phyloP scores from a whole-genome alignment of 192 early-diverging fungal genomes.

The Coemansia sp. region DNA sequence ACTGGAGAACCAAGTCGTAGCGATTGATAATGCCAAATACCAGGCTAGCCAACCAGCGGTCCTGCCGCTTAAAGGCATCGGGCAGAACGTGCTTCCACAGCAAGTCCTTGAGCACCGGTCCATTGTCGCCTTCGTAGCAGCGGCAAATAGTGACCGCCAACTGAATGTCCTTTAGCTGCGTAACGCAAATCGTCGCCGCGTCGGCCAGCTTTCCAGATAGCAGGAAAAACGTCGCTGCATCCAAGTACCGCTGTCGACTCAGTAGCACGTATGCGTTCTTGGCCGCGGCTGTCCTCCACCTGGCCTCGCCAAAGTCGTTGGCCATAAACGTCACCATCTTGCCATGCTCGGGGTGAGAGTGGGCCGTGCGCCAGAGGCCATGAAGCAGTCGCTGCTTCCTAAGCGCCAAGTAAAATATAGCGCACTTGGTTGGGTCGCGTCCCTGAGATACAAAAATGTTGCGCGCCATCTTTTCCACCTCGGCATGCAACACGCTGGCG shows the following conservation, averaged over 20 bases:
- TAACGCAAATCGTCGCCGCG: conserved; percentile 91
- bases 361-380: conserved; percentile 88
- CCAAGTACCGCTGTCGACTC: conserved; percentile 91
- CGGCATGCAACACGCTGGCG: conserved; percentile 65
- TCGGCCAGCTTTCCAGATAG: conserved; percentile 87
- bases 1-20: conserved; percentile 45
- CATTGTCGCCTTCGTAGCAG: conserved; percentile 82
- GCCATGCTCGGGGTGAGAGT: conserved; percentile 79
- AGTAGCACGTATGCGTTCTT: conserved; percentile 99
- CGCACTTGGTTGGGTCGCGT: conserved; percentile 83
- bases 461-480: conserved; percentile 87
- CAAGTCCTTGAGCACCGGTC: conserved; percentile 44
- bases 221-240: conserved; percentile 96
- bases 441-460: conserved; percentile 79
- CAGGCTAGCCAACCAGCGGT: conserved; percentile 53
- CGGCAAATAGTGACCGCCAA: conserved; percentile 91
- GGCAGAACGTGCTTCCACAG: conserved; percentile 48
- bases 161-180: conserved; percentile 90
- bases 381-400: conserved; percentile 88
- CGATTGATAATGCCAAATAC: conserved; percentile 42
- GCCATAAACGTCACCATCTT: conserved; percentile 91
- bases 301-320: conserved; percentile 87
- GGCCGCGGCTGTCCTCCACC: conserved; percentile 93
- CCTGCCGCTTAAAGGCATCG: conserved; percentile 30
- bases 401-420: conserved; percentile 90